phyloP scores from a whole-genome alignment of 768 basidiomycete species.

The Lactifluus subvellereus region DNA sequence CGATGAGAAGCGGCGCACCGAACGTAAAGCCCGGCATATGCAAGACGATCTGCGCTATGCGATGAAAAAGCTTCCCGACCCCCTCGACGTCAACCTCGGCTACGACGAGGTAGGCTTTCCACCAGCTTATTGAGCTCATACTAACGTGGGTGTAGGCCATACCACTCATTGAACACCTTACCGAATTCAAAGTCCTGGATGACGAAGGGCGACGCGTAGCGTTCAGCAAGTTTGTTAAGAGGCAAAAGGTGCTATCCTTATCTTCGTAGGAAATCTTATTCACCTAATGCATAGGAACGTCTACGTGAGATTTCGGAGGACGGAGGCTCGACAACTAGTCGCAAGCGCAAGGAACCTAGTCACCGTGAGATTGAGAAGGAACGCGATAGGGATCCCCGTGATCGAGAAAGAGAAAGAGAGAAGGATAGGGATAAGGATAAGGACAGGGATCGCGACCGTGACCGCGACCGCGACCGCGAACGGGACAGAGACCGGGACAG shows the following conservation, averaged over 20 bases:
- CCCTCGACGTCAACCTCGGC: slow-evolving; percentile 64
- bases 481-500: slow-evolving; percentile 10
- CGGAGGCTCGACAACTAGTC: slow-evolving; percentile 71
- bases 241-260: slow-evolving; percentile 65
- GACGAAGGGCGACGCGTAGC: slow-evolving; percentile 79
- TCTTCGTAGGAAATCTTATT: neutral
- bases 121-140: slow-evolving; percentile 3
- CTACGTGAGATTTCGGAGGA: slow-evolving; percentile 74
- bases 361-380: slow-evolving; percentile 28
- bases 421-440: slow-evolving; percentile 34
- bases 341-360: slow-evolving; percentile 71
- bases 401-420: slow-evolving; percentile 32
- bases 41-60: slow-evolving; percentile 97
- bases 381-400: slow-evolving; percentile 38
- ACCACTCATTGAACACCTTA: slow-evolving; percentile 71
- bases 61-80: slow-evolving; percentile 79
- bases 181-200: slow-evolving; percentile 82
- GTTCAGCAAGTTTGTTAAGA: slow-evolving; percentile 81
- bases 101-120: slow-evolving; percentile 71
- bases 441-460: slow-evolving; percentile 32
- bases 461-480: slow-evolving; percentile 30
- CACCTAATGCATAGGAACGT: slow-evolving; percentile 51
- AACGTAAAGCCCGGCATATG: slow-evolving; percentile 77
- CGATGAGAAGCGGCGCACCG: slow-evolving; percentile 81
- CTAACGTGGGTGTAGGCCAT: slow-evolving; percentile 45